Evolutionary conservation across 495 filamentous ascomycete genomes (phyloP), one percentile per base, ranked within the genome.

Genomic region (Barbatosphaeria neglecta): DNA sequence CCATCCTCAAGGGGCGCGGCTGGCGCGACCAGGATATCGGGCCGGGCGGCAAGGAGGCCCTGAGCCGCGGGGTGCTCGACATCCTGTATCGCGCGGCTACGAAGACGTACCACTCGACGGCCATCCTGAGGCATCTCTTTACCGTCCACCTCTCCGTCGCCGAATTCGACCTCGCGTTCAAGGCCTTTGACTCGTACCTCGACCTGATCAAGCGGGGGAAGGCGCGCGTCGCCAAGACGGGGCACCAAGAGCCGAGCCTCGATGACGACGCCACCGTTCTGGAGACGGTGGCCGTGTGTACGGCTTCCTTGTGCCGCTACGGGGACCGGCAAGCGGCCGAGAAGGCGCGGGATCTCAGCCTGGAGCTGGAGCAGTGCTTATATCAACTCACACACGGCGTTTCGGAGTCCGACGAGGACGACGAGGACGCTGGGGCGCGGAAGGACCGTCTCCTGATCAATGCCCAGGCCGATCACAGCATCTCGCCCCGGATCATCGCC

Each of bases 61-160:
- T 89, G 17, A 78, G 84, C 49, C 75, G 78, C 44, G 78, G 77
- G 45, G 82, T 88, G 27, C 73, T 94, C 20, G 86, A 93, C 64
- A 83, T 87, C 22, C 68, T 96, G 9, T 95, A 95, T 54, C 79
- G 84, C 17, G 88, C 89, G 22, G 84, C 92, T 9, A 84, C 84
- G 2, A 93, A 90, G 63, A 93, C 88, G 0, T 98, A 88, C 54
- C 92, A 97, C 58, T 97, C 93, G 2, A 90, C 89, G 5, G 64
- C 83, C 19, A 81, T 97, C 44, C 66, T 98, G 23, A 73, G 90
- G 45, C 82, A 93, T 58, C 72, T 98, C 1, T 97, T 97, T 52
- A 85, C 81, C 13, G 82, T 95, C 5, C 92, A 97, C 63, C 70
- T 84, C 3, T 73, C 86, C 2, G 67, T 95, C 33, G 87, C 87